phyloP scores from a whole-genome alignment of 2,329 filamentous ascomycete species.

The Fusarium tjaetaba region DNA sequence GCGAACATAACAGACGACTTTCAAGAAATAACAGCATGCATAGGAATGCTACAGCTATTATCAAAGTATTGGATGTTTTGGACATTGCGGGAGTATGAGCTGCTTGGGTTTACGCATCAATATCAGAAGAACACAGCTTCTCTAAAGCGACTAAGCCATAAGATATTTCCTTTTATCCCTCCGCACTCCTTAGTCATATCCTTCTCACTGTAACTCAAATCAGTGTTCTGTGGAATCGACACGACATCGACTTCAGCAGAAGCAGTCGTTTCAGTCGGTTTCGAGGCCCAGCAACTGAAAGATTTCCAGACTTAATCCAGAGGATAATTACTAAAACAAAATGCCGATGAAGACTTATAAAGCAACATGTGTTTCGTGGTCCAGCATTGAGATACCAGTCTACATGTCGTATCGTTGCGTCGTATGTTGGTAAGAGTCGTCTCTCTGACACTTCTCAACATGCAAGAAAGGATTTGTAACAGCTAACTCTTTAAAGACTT shows the following conservation, averaged over 20 bases:
- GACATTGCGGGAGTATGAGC: background rate
- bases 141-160: background rate
- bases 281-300: too few relatives aligned
- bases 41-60: accelerated
- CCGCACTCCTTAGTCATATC: accelerated
- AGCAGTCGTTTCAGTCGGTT: accelerated
- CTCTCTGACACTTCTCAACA: background rate
- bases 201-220: background rate
- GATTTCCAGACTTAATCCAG: background rate
- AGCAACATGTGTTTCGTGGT: too few relatives aligned
- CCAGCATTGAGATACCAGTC: background rate
- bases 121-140: background rate
- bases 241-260: background rate
- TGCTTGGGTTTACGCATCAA: background rate
- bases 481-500: accelerated
- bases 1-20: accelerated
- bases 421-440: too few relatives aligned
- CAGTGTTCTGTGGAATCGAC: background rate
- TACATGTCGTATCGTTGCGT: background rate
- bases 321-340: accelerated
- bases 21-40: accelerated
- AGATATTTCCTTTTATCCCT: accelerated
- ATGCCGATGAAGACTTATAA: accelerated
- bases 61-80: background rate
- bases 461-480: background rate